phyloP scores from a whole-genome alignment of 768 basidiomycete species.

The Cubamyces lactineus region DNA sequence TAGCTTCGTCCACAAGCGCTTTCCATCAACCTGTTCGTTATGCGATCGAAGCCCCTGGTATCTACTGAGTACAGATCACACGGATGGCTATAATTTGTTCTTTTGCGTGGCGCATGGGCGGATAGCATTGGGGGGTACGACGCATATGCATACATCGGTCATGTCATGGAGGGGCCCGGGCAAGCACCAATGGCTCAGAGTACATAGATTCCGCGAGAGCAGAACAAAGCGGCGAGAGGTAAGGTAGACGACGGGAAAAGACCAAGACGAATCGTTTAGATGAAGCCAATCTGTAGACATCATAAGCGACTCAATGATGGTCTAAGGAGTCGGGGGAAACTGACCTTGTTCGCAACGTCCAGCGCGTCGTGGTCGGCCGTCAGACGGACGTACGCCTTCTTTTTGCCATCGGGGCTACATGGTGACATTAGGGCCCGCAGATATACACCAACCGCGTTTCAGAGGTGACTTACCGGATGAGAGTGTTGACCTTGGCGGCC shows the following conservation, averaged over 20 bases:
- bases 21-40: too few relatives aligned
- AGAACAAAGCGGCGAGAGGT: slow-evolving; percentile 18
- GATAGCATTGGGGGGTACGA: slow-evolving; percentile 21
- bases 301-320: not conserved
- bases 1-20: too few relatives aligned
- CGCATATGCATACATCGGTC: slow-evolving; percentile 26
- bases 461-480: slow-evolving; percentile 75
- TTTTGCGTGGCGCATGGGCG: slow-evolving; percentile 10
- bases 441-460: not conserved
- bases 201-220: slow-evolving; percentile 25
- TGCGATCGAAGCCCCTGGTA: too few relatives aligned
- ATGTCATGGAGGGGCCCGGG: slow-evolving; percentile 22
- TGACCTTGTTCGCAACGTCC: slow-evolving; percentile 96
- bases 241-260: slow-evolving; percentile 17
- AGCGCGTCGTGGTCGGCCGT: slow-evolving; percentile 95
- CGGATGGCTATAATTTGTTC: too few relatives aligned
- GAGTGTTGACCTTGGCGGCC: slow-evolving; percentile 95
- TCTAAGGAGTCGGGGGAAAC: slow-evolving; percentile 19
- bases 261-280: slow-evolving; percentile 49
- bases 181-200: slow-evolving; percentile 24
- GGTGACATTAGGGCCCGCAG: not conserved
- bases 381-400: slow-evolving; percentile 98
- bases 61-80: too few relatives aligned
- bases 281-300: slow-evolving; percentile 81
- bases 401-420: slow-evolving; percentile 91